Evolutionary conservation across 192 early-diverging fungal species (phyloP).

Genomic region (Entophlyctis helioformis): DNA sequence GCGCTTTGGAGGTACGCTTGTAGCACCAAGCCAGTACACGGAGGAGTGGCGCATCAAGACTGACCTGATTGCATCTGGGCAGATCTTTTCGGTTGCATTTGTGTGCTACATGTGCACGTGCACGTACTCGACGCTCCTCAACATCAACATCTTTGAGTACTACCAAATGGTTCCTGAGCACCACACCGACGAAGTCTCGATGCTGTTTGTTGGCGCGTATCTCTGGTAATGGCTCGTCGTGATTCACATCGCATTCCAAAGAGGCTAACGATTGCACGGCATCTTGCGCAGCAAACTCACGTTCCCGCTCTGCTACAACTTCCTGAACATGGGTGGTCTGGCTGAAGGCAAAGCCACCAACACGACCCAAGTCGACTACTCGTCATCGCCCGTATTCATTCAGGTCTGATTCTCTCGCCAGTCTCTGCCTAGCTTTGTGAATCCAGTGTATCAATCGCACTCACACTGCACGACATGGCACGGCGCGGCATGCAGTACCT

Average conservation of each 20-base stretch:
- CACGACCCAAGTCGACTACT: constrained; percentile 32
- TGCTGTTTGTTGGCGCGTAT: constrained; percentile 89
- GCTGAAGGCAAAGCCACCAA: constrained; percentile 28
- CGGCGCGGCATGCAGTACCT: constrained; percentile 29
- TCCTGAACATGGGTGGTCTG: constrained; percentile 64
- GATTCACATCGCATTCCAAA: neutral
- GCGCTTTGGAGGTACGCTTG: constrained; percentile 27
- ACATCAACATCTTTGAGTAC: constrained; percentile 76
- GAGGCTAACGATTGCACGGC: neutral
- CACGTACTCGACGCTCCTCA: constrained; percentile 84
- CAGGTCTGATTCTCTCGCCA: constrained; percentile 2
- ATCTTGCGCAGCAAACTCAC: constrained; percentile 26
- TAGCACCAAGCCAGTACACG: neutral
- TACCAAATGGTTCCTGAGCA: constrained; percentile 86
- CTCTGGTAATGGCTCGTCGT: constrained; percentile 52
- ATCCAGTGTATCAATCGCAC: neutral
- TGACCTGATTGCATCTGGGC: constrained; percentile 1
- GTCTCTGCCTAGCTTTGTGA: too few relatives aligned
- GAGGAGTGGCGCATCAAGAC: neutral
- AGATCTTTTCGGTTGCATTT: constrained; percentile 61
- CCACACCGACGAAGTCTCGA: constrained; percentile 79
- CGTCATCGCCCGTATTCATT: constrained; percentile 2
- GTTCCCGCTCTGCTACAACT: constrained; percentile 90
- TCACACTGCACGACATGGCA: constrained; percentile 50
- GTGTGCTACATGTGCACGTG: constrained; percentile 87